Base-by-base conservation (phyloP, 2,329 filamentous ascomycete species). In the Botrytis deweyae region DNA sequence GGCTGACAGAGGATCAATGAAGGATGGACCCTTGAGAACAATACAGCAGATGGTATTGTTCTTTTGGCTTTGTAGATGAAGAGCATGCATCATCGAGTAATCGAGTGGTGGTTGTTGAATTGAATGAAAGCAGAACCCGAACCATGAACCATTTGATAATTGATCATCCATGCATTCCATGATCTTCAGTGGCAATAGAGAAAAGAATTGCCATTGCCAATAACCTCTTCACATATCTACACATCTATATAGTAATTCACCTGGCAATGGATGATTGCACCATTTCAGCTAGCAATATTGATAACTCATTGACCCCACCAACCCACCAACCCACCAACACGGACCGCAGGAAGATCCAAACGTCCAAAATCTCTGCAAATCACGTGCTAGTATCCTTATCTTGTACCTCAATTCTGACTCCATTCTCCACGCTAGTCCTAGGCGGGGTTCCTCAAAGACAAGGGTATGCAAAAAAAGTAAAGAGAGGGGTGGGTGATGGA, bases 291-390 rank as follows among this genome's bases (percentile, higher is more conserved):
- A n/a, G 20, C 29, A 14, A 1, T 5, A 40, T 40, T 40, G n/a
- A 52, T 29, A 40, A 20, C 46, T 68, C 65, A 38, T 12, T 10
- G 16, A 55, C 36, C 36, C 65, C 46, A 68, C 65, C 64, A 38
- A n/a, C 36, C 65, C 33, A 68, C 65, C 64, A n/a, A 20, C 64
- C 65, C 33, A 68, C 65, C 64, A n/a, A 20, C 64, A 38, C 65
- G 8, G 46, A 40, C 25, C 65, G 10, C 22, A 1, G 0, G 0
- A 5, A 0, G 0, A 29, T 67, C 46, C 46, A 40, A 55, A 46
- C 29, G n/a, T 25, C n/a, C 29, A 25, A 70, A 70, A 70, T 62
- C 58, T 70, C 68, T 70, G 55, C 68, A 62, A 44, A 70, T 70
- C 68, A 70, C 68, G 68, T 70, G 68, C 1, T 9, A 0, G 16